These are phyloP conservation scores for Beauveria sp. DNA, from an alignment of 2,329 filamentous ascomycete genomes.

Conservation along the genomic window DNA sequence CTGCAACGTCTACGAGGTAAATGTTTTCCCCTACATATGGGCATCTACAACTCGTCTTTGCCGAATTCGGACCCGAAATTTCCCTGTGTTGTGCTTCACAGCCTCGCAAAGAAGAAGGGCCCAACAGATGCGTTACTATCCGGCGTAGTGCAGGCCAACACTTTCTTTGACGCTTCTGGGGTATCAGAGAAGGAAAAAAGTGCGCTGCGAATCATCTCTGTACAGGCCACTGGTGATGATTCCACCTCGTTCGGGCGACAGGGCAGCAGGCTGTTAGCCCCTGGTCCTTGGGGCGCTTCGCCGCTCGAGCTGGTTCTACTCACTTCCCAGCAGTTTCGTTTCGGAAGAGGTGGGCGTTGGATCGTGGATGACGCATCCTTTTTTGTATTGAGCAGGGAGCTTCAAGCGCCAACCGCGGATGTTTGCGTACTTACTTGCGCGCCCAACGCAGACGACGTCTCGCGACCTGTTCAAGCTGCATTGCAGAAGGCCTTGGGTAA, in stretches of 20 bases:
- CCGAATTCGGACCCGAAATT: neutral
- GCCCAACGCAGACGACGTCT: neutral
- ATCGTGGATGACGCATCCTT: neutral
- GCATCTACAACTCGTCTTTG: neutral
- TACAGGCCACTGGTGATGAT: neutral
- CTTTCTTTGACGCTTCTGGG: neutral
- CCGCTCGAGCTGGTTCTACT: slow-evolving; percentile 1
- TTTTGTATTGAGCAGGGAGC: neutral
- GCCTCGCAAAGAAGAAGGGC: neutral
- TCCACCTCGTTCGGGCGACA: neutral
- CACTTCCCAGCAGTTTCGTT: slow-evolving; percentile 1
- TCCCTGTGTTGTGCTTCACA: neutral
- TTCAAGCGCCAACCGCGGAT: neutral
- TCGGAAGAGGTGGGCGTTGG: neutral
- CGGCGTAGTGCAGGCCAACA: neutral
- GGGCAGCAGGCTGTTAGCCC: neutral
- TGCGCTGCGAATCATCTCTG: neutral
- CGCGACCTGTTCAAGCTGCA: neutral
- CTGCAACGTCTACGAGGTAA: neutral
- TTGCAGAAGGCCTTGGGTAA: neutral
- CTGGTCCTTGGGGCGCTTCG: slow-evolving; percentile 2
- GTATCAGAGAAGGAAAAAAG: neutral
- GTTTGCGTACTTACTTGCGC: neutral
- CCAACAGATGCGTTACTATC: neutral
- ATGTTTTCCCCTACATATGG: neutral